These are phyloP conservation scores for Penicillium lagena DNA, from an alignment of 495 filamentous ascomycete species.

Conservation along the genomic window DNA sequence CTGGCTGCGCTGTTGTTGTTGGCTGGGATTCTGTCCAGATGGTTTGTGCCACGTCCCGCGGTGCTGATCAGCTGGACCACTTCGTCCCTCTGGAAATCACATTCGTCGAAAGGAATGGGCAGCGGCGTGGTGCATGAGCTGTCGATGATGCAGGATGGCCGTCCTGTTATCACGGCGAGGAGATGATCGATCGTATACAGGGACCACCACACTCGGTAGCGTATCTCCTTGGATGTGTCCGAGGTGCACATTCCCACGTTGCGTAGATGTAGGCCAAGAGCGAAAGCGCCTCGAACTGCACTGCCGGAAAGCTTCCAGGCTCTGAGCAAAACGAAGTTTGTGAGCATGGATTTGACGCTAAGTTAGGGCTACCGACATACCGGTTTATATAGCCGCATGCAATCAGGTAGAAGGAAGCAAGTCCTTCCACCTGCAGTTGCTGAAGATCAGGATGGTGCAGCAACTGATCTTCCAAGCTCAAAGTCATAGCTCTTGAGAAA, in stretches of 20 bases:
- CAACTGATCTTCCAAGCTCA: constrained; percentile 45
- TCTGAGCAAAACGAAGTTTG: constrained; percentile 24
- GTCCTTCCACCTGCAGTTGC: constrained; percentile 51
- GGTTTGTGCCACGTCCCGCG: constrained; percentile 12
- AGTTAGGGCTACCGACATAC: constrained; percentile 26
- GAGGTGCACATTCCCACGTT: constrained; percentile 43
- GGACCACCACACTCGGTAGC: constrained; percentile 57
- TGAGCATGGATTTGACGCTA: constrained; percentile 2
- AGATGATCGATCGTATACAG: constrained; percentile 52
- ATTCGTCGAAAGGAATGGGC: constrained; percentile 47
- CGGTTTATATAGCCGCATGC: constrained; percentile 53
- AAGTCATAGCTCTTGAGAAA: constrained; percentile 45
- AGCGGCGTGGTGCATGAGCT: constrained; percentile 49
- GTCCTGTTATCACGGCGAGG: constrained; percentile 53
- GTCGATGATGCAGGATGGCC: constrained; percentile 51
- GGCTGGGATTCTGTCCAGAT: constrained; percentile 13
- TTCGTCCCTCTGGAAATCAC: constrained; percentile 33
- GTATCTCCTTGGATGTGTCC: constrained; percentile 47
- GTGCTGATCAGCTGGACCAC: constrained; percentile 26
- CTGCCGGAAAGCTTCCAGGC: constrained; percentile 56
- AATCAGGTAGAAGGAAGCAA: constrained; percentile 55
- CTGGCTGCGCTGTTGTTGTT: constrained; percentile 13
- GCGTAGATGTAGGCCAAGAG: constrained; percentile 55
- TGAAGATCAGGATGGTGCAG: constrained; percentile 49
- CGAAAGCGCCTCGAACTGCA: constrained; percentile 49